These are phyloP conservation scores for Talaromyces trachyspermus DNA, from an alignment of 495 filamentous ascomycete species.

Conservation along the genomic window DNA sequence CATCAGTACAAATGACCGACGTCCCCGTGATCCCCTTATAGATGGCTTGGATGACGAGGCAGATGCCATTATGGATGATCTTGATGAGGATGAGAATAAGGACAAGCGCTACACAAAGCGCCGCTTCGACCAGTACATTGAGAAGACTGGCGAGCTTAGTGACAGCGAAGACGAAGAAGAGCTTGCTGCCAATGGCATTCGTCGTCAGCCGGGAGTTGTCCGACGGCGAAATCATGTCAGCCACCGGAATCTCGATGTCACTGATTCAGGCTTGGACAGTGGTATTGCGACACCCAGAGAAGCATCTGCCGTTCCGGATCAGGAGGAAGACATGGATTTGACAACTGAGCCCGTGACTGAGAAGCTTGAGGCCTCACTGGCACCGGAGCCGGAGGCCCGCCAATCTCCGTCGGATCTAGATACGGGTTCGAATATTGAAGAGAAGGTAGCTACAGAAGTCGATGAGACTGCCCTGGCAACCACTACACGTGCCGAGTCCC, in stretches of 20 bases:
- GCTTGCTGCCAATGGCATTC: constrained; percentile 63
- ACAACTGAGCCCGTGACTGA: constrained; percentile 44
- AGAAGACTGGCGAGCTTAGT: constrained; percentile 66
- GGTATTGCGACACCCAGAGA: constrained; percentile 48
- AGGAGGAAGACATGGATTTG: constrained; percentile 40
- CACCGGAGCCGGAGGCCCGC: constrained; percentile 22
- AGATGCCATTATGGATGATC: constrained; percentile 80
- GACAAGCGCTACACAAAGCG: constrained; percentile 79
- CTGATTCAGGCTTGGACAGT: constrained; percentile 61
- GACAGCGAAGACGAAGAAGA: constrained; percentile 89
- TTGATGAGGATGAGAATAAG: constrained; percentile 84
- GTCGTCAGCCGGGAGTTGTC: constrained; percentile 50
- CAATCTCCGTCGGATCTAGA: constrained; percentile 18
- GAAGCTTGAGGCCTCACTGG: constrained; percentile 24
- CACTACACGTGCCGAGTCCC: constrained; percentile 20
- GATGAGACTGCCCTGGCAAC: constrained; percentile 48
- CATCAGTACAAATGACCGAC: constrained; percentile 91
- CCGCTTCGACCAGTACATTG: constrained; percentile 70
- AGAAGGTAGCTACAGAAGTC: constrained; percentile 45
- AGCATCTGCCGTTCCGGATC: constrained; percentile 43
- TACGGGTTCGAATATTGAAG: constrained; percentile 20
- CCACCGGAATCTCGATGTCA: constrained; percentile 55
- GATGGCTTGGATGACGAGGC: constrained; percentile 72
- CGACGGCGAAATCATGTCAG: constrained; percentile 63
- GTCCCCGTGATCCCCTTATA: constrained; percentile 67